These are phyloP conservation scores for Pseudognaphalium luteoalbum DNA, from an alignment of 129 eudicot species.

Conservation along the genomic window DNA sequence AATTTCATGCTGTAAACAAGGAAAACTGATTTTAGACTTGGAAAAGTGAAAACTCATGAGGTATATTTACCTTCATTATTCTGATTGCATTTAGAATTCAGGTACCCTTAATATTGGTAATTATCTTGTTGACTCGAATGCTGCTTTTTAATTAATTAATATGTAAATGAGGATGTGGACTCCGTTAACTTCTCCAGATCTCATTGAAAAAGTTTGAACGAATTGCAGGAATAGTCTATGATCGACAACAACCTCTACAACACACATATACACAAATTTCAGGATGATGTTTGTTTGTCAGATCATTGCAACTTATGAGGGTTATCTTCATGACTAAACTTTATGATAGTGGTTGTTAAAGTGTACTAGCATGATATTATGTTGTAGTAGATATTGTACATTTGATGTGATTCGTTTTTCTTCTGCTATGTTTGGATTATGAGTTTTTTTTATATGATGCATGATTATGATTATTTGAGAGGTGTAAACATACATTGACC, in stretches of 20 bases:
- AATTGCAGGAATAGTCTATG: conserved; percentile 20
- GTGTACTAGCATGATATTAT: background rate
- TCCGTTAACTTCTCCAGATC: background rate
- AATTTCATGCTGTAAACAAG: conserved; percentile 47
- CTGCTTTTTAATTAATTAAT: background rate
- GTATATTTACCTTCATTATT: conserved; percentile 1
- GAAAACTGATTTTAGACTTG: conserved; percentile 21
- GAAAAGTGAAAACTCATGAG: conserved; percentile 8
- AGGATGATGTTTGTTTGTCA: background rate
- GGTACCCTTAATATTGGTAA: background rate
- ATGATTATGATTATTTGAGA: no score
- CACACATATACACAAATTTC: background rate
- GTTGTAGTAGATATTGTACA: conserved; percentile 18
- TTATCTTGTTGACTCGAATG: background rate
- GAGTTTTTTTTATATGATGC: no score
- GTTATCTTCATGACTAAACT: background rate
- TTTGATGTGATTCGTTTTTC: conserved; percentile 10
- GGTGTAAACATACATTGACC: no score
- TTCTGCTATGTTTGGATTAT: background rate
- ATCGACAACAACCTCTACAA: background rate
- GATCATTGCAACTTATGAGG: conserved; percentile 3
- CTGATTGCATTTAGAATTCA: background rate
- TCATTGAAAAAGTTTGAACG: conserved; percentile 7
- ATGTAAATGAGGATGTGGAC: background rate
- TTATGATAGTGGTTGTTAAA: background rate